Evolutionary conservation across 345 rosid species (phyloP).

Genomic region (Melaleuca quinquenervia): DNA sequence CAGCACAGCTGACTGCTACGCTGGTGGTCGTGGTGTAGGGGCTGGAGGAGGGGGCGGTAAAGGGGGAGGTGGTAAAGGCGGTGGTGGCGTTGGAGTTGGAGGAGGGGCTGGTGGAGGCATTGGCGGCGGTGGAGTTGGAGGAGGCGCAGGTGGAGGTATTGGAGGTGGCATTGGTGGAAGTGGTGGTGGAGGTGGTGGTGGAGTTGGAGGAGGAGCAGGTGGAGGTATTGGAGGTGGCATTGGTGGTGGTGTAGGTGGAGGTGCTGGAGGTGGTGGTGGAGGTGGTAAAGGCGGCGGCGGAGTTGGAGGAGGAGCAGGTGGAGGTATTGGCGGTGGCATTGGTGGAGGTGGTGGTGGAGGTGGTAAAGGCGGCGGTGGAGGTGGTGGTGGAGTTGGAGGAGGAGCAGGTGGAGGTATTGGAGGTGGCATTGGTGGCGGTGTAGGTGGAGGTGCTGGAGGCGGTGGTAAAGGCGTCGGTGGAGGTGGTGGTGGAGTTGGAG

Average conservation of each 20-base stretch:
- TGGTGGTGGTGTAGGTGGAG: not conserved
- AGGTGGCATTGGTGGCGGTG: not conserved
- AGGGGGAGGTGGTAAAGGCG: not conserved
- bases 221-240: not conserved
- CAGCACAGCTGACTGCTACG: not conserved
- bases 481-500: not conserved
- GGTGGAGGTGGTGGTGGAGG: not conserved
- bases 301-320: slow-evolving; percentile 7
- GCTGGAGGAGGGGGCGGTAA: not conserved
- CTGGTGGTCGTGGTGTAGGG: not conserved
- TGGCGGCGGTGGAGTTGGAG: not conserved
- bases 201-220: not conserved
- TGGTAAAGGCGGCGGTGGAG: not conserved
- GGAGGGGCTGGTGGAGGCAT: not conserved
- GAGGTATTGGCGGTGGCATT: slow-evolving; percentile 1
- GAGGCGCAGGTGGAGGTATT: not conserved
- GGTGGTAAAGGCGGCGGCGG: slow-evolving; percentile 7
- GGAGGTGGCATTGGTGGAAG: not conserved
- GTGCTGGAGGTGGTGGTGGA: not conserved
- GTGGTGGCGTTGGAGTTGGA: not conserved
- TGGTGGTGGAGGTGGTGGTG: not conserved
- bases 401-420: not conserved
- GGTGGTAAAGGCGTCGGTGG: slow-evolving; percentile 7
- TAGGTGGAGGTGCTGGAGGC: slow-evolving; percentile 7
- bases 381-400: not conserved